Conservation (phyloP, 2,329 filamentous ascomycete genomes). For the Colletotrichum tamarilloi region DNA sequence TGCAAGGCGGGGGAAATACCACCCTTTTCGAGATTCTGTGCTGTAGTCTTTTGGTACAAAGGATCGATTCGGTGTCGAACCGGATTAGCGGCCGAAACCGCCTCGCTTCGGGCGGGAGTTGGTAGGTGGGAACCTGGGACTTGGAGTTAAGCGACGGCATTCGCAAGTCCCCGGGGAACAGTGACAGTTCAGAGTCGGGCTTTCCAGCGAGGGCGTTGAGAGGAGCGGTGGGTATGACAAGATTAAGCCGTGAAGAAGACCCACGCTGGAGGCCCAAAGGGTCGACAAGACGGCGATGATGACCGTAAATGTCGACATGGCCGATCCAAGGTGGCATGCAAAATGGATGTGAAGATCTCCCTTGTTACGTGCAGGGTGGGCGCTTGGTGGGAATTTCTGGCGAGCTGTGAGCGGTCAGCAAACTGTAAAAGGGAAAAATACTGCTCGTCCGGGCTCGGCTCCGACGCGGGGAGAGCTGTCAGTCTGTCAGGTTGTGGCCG, state of each 20-base stretch:
- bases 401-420: neutral
- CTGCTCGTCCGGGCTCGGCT: slow-evolving; percentile 23
- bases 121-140: neutral
- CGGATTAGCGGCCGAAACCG: neutral
- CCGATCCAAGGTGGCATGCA: slow-evolving; percentile 5
- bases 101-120: slow-evolving; percentile 23
- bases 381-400: neutral
- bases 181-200: neutral
- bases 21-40: neutral
- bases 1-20: slow-evolving; percentile 21
- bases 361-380: slow-evolving; percentile 10
- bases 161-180: neutral
- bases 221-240: slow-evolving; percentile 17
- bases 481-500: neutral
- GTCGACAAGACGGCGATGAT: slow-evolving; percentile 9
- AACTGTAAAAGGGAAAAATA: neutral
- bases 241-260: slow-evolving; percentile 16
- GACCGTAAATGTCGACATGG: slow-evolving; percentile 24
- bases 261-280: slow-evolving; percentile 14
- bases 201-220: slow-evolving; percentile 6
- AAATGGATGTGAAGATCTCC: slow-evolving; percentile 9
- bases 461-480: slow-evolving; percentile 7
- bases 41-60: neutral
- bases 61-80: neutral
- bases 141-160: slow-evolving; percentile 24